Conservation (phyloP, 257 asterid species). For the Parsonsia alboflavescens region DNA sequence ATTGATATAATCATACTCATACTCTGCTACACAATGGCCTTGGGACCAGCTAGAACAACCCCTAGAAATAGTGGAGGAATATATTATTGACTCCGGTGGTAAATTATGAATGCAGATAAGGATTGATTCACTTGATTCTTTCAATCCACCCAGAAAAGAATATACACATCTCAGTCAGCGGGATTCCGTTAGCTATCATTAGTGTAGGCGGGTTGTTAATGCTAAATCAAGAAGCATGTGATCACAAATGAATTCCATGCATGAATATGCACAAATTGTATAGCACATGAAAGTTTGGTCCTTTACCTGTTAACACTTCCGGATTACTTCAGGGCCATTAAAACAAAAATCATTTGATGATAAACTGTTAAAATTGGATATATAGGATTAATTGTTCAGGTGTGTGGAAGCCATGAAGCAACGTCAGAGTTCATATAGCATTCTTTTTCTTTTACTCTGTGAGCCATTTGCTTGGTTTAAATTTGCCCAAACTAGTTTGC, state of each 20-base stretch:
- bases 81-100: not conserved
- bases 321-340: not conserved
- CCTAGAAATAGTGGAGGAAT: not conserved
- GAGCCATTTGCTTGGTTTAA: not conserved
- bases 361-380: not conserved
- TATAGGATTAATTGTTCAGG: not conserved
- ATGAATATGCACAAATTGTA: not conserved
- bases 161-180: not conserved
- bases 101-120: not conserved
- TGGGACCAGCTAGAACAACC: not conserved
- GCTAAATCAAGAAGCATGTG: not conserved
- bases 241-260: not conserved
- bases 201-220: not conserved
- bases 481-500: slow-evolving; percentile 26
- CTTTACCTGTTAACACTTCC: not conserved
- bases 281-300: not conserved
- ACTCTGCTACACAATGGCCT: not conserved
- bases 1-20: not conserved
- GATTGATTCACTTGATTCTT: slow-evolving; percentile 1
- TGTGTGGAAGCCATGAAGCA: not conserved
- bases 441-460: not conserved
- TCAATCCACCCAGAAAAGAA: not conserved
- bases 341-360: not conserved
- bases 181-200: not conserved
- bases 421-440: not conserved